Evolutionary conservation across 2,329 filamentous ascomycete genomes (phyloP), one percentile per base, ranked within the genome.

Genomic region (Pseudogymnoascus sp.): DNA sequence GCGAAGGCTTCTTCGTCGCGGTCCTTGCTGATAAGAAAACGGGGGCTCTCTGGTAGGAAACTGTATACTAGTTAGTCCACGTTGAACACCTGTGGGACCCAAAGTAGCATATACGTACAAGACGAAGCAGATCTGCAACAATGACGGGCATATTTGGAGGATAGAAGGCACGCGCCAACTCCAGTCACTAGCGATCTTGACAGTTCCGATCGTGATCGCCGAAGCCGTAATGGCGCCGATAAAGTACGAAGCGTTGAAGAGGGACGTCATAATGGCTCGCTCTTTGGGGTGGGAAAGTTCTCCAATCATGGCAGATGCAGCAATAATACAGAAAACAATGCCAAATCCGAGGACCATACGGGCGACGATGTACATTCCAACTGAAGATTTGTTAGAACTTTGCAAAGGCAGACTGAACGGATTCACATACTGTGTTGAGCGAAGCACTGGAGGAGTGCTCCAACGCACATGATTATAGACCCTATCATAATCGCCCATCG

Each of bases 1-100:
- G 77, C 73, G n/a, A 82, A 75, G 0, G 83, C 84, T 66, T 86
- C 78, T 19, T 86, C 82, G 15, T 80, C 77, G n/a, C 81, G 80
- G 64, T 83, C 81, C 63, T 84, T 79, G 64, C 79, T 79, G 64
- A 83, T 82, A 10, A 85, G 73, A 78, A 82, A 85, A 60, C 83
- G 73, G 4, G 83, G 83, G 29, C 78, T 82, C 69, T 86, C 83
- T 0, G 83, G 83, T 3, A 84, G 73, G 65, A 82, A 76, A 31
- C 69, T 70, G 23, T 29, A 7, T 15, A 19, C 23, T 26, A 56
- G 50, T 56, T 56, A 56, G 50, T 19, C 29, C n/a, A 33, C 13
- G 26, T 10, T 1, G 7, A 19, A 17, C 11, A n/a, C 29, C 5
- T 13, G 17, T 40, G 29, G 19, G 4, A 29, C 21, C 15, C 26